Conservation (phyloP, 306 rosid genomes). For the Gastrolobium bilobum region DNA sequence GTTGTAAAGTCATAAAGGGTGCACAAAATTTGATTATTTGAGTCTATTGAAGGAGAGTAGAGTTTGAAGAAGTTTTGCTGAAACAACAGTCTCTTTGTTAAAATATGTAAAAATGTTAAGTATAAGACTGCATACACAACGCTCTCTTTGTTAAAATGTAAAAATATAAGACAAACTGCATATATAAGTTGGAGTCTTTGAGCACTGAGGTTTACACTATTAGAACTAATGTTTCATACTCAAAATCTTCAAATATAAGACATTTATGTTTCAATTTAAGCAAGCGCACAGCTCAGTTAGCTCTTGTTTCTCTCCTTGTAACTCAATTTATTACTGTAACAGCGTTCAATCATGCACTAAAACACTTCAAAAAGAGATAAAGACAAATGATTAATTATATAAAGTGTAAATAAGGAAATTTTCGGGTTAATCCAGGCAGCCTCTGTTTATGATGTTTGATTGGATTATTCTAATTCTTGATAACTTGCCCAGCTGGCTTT, state of each 20-base stretch:
- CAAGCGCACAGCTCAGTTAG: not conserved
- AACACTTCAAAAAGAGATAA: not conserved
- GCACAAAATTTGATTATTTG: slow-evolving; percentile 55
- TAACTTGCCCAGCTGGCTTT: slow-evolving; percentile 3
- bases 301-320: not conserved
- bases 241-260: not conserved
- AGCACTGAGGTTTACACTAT: not conserved
- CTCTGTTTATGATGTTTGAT: slow-evolving; percentile 36
- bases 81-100: too few species aligned
- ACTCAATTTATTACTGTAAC: not conserved
- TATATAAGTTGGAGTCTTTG: too few species aligned
- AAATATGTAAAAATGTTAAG: too few species aligned
- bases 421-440: not conserved
- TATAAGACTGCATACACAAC: too few species aligned
- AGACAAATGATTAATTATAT: not conserved
- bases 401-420: not conserved
- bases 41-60: slow-evolving; percentile 34
- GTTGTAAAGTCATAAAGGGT: slow-evolving; percentile 55
- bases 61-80: slow-evolving; percentile 33
- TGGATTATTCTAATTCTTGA: slow-evolving; percentile 46
- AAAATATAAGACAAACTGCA: too few species aligned
- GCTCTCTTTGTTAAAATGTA: too few species aligned
- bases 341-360: not conserved
- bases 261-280: not conserved
- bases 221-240: slow-evolving; percentile 20